Conservation (phyloP, 1,139 yeast species). For the Kodamaea sp. region DNA sequence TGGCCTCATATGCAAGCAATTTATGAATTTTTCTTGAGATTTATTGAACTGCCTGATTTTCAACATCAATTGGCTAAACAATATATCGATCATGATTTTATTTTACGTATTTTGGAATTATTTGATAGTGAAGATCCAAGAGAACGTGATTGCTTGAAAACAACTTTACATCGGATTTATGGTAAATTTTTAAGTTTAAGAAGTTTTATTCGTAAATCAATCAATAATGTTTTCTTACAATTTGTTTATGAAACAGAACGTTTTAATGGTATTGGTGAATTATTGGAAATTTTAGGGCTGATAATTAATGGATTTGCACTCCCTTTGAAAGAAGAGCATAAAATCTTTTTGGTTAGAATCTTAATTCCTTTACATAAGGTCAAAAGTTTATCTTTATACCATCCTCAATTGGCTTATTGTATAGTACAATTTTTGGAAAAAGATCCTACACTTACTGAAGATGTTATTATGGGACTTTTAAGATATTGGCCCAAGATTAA, state of each 20-base stretch:
- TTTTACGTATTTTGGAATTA: slow-evolving; percentile 72
- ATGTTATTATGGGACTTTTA: slow-evolving; percentile 86
- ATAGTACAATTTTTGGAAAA: slow-evolving; percentile 94
- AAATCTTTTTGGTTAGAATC: slow-evolving; percentile 83
- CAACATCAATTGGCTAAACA: slow-evolving; percentile 91
- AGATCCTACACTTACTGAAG: slow-evolving; percentile 89
- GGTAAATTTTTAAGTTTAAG: slow-evolving; percentile 91
- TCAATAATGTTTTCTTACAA: slow-evolving; percentile 87
- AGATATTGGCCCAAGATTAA: slow-evolving; percentile 97
- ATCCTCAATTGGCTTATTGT: slow-evolving; percentile 96
- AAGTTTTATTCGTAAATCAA: slow-evolving; percentile 86
- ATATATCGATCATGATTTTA: slow-evolving; percentile 87
- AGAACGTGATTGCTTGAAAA: slow-evolving; percentile 91
- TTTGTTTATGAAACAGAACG: slow-evolving; percentile 94
- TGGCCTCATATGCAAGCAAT: slow-evolving; percentile 99
- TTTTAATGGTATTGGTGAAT: slow-evolving; percentile 93
- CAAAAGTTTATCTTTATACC: slow-evolving; percentile 80
- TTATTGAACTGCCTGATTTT: slow-evolving; percentile 92
- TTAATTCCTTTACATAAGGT: slow-evolving; percentile 92
- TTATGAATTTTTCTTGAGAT: slow-evolving; percentile 88
- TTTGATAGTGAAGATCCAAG: slow-evolving; percentile 96
- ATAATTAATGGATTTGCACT: slow-evolving; percentile 97
- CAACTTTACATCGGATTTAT: slow-evolving; percentile 91
- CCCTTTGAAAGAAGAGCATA: slow-evolving; percentile 96
- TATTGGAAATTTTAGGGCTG: slow-evolving; percentile 90